A percentile compares a stretch with the other conserved stretches of the same genome.
Evolutionary conservation across 257 asterid species (phyloP).

Genomic region (Forsythia suspensa): DNA sequence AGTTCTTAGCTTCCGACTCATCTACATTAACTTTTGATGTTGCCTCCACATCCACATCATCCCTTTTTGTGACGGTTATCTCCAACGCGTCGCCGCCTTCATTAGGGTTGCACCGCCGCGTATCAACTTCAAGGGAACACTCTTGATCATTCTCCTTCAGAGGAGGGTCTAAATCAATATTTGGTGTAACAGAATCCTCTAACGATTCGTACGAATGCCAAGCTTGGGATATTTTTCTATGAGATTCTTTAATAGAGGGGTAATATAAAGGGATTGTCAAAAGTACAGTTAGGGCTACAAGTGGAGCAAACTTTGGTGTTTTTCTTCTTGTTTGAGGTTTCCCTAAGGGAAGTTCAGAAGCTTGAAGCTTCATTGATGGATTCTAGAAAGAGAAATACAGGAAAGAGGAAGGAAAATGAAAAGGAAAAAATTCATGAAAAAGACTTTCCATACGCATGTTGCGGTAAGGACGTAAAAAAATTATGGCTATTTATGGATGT

Average conservation of each 20-base stretch:
- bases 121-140: background rate
- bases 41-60: background rate
- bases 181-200: constrained; percentile 1
- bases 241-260: constrained; percentile 31
- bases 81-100: background rate
- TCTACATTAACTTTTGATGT: background rate
- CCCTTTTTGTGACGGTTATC: background rate
- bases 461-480: constrained; percentile 15
- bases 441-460: constrained; percentile 17
- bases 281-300: constrained; percentile 39
- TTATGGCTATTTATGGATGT: constrained; percentile 8
- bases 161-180: background rate
- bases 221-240: constrained; percentile 26
- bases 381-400: constrained; percentile 6
- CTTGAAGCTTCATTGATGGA: constrained; percentile 46
- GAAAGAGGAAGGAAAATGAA: background rate
- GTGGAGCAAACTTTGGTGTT: constrained; percentile 42
- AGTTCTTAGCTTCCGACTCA: background rate
- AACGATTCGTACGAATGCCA: constrained; percentile 18
- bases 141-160: background rate
- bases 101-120: constrained; percentile 6
- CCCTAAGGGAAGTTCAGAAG: constrained; percentile 38
- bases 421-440: background rate
- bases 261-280: constrained; percentile 48
- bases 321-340: constrained; percentile 51